phyloP scores from a whole-genome alignment of 2,329 filamentous ascomycete genomes.

The Dothiorella sarmentorum region DNA sequence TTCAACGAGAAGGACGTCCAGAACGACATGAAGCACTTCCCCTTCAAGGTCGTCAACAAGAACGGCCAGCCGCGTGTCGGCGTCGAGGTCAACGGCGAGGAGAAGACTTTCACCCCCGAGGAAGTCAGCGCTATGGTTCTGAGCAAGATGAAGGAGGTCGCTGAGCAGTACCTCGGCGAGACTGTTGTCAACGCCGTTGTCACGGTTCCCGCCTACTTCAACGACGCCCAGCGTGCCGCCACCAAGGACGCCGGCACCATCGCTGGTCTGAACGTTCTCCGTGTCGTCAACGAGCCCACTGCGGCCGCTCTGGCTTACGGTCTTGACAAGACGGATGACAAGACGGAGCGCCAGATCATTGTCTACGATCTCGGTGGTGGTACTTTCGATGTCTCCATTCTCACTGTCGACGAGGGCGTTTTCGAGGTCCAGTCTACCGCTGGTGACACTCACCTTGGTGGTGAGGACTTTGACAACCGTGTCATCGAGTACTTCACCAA shows the following conservation, averaged over 20 bases:
- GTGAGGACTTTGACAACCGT: conserved; percentile 98
- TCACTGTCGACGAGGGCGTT: conserved; percentile 72
- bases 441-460: conserved; percentile 95
- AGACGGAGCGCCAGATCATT: conserved; percentile 38
- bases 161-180: conserved; percentile 75
- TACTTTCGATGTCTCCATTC: conserved; percentile 36
- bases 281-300: conserved; percentile 95
- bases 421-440: conserved; percentile 93
- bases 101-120: conserved; percentile 75
- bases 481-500: conserved; percentile 96
- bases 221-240: conserved; percentile 94
- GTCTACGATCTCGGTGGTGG: conserved; percentile 44
- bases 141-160: conserved; percentile 80
- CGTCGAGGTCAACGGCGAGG: conserved; percentile 62
- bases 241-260: conserved; percentile 94
- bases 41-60: conserved; percentile 89
- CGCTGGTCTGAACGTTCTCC: conserved; percentile 89
- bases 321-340: conserved; percentile 49
- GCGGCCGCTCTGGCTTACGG: conserved; percentile 94
- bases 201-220: conserved; percentile 96
- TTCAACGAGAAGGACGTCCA: conserved; percentile 67
- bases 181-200: conserved; percentile 86
- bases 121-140: conserved; percentile 74
- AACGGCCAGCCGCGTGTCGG: conserved; percentile 84
- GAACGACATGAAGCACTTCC: conserved; percentile 95